phyloP scores from a whole-genome alignment of 352 stramenopile species.

The Pythium dissotocum region DNA sequence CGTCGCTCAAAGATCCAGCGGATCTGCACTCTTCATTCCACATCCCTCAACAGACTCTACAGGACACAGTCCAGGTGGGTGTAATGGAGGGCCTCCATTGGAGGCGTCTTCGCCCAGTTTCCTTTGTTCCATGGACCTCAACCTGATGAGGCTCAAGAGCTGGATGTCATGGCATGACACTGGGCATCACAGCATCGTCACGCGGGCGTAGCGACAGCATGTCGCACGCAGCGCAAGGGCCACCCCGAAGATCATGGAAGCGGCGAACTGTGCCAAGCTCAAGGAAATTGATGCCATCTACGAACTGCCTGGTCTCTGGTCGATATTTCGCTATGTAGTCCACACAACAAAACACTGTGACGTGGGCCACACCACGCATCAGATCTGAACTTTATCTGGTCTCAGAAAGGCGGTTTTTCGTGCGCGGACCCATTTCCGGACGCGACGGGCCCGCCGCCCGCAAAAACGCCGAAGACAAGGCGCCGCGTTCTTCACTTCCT shows the following conservation, averaged over 20 bases:
- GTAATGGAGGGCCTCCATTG: too few relatives aligned
- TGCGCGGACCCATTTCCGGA: slow-evolving; percentile 10
- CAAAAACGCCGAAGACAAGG: slow-evolving; percentile 1
- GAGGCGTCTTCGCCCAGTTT: background rate
- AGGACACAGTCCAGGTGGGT: too few relatives aligned
- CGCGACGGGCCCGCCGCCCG: background rate
- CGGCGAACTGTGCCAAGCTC: background rate
- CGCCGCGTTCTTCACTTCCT: slow-evolving; percentile 1
- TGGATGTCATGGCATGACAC: background rate
- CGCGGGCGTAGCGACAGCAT: background rate
- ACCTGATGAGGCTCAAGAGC: background rate
- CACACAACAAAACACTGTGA: background rate
- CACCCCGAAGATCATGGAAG: background rate
- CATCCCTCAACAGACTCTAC: too few relatives aligned
- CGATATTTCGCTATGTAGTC: background rate
- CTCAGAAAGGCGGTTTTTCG: slow-evolving; percentile 2
- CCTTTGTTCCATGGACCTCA: background rate
- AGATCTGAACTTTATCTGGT: background rate
- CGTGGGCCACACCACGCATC: slow-evolving; percentile 6
- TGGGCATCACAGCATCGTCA: background rate
- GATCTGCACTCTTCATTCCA: too few relatives aligned
- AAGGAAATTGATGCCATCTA: background rate
- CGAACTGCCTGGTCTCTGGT: background rate
- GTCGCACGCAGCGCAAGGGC: background rate
- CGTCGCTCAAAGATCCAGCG: too few relatives aligned